Conservation (phyloP, 176 grass and related monocot species). For the Alloteropsis semialata region DNA sequence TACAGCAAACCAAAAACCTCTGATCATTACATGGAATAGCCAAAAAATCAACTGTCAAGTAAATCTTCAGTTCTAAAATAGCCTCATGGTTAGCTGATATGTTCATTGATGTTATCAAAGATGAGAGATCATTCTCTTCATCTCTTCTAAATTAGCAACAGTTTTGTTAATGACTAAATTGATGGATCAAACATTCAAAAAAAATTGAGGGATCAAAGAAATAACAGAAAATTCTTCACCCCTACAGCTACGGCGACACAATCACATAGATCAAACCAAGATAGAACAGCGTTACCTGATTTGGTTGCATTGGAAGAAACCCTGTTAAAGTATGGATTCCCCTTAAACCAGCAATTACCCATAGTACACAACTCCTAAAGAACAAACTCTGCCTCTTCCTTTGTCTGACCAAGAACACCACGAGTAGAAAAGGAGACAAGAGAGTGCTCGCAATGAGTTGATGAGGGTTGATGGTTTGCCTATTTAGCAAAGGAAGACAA, state of each 20-base stretch:
- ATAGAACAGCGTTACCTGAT: slow-evolving; percentile 50
- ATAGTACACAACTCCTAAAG: slow-evolving; percentile 31
- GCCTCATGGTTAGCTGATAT: not conserved
- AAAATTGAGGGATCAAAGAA: slow-evolving; percentile 8
- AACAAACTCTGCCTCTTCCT: not conserved
- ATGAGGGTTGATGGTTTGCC: not conserved
- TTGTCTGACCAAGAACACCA: slow-evolving; percentile 26
- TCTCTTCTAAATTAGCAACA: not conserved
- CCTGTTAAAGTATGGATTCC: slow-evolving; percentile 59
- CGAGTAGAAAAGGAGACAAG: not conserved
- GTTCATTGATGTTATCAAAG: not conserved
- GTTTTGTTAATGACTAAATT: not conserved
- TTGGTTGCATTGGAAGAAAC: slow-evolving; percentile 80
- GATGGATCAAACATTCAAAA: slow-evolving; percentile 14
- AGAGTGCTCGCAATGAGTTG: not conserved
- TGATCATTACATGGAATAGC: not conserved
- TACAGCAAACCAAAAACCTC: not conserved
- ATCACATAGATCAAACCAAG: slow-evolving; percentile 17
- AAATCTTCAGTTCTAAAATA: not conserved
- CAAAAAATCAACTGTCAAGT: not conserved
- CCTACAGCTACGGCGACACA: not conserved
- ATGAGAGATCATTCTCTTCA: not conserved
- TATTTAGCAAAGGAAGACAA: slow-evolving; percentile 1
- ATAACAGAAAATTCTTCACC: not conserved
- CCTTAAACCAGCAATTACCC: slow-evolving; percentile 69